Conservation (phyloP, 331 rosid genomes). For the Rosa hybrid region DNA sequence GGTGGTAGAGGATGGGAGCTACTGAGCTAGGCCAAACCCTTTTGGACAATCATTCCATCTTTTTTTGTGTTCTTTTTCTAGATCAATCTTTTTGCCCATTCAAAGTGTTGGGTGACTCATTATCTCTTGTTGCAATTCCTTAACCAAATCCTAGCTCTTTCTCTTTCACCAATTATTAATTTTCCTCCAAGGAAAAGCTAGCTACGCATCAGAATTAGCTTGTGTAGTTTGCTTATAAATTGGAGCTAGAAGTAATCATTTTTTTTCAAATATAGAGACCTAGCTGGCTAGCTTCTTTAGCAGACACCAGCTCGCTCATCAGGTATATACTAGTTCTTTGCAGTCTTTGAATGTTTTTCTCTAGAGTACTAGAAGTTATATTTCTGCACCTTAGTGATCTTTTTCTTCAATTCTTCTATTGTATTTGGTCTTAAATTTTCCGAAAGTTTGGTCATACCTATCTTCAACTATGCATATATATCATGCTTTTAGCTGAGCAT, state of each 20-base stretch:
- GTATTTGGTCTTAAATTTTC: not conserved
- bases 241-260: not conserved
- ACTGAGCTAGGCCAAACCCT: constrained; percentile 35
- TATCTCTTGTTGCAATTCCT: constrained; percentile 12
- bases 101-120: constrained; percentile 23
- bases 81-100: constrained; percentile 26
- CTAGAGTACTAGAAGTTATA: not conserved
- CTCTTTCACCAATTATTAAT: constrained; percentile 15
- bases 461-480: not conserved
- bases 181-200: not conserved
- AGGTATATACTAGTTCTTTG: not conserved
- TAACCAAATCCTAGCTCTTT: constrained; percentile 7
- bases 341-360: not conserved
- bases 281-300: not conserved
- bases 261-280: not conserved
- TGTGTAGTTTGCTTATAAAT: not conserved
- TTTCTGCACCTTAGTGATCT: not conserved
- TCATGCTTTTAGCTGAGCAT: not conserved
- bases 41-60: constrained; percentile 41
- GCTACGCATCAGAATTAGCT: not conserved
- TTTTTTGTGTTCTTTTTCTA: not conserved
- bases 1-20: constrained; percentile 45
- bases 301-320: not conserved
- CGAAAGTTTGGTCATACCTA: not conserved
- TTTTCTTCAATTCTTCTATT: not conserved